These are phyloP conservation scores for Datisca glomerata DNA, from an alignment of 306 rosid genomes.

Conservation along the genomic window DNA sequence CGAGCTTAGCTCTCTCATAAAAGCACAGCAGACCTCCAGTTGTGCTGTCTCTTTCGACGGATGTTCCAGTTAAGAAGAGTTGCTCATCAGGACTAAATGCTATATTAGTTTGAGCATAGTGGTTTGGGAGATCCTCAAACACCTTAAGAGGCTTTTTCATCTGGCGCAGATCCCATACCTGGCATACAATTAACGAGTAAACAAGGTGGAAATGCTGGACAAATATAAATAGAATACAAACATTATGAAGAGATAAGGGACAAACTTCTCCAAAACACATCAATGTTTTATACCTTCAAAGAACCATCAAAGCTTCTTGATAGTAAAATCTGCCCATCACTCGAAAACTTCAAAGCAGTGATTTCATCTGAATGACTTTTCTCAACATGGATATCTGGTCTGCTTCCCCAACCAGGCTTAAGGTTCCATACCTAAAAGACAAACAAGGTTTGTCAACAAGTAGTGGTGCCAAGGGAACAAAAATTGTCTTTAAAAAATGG, in stretches of 20 bases:
- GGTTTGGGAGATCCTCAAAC: constrained; percentile 71
- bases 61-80: constrained; percentile 85
- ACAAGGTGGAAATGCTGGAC: constrained; percentile 5
- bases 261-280: too few species aligned
- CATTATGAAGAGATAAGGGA: constrained; percentile 1
- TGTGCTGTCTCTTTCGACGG: constrained; percentile 71
- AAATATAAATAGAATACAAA: not conserved
- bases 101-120: constrained; percentile 85
- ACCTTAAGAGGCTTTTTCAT: constrained; percentile 58
- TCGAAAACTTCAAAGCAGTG: constrained; percentile 64
- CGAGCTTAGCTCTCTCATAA: constrained; percentile 61
- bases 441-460: constrained; percentile 2
- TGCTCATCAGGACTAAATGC: constrained; percentile 86
- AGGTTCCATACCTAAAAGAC: constrained; percentile 61
- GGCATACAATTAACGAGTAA: constrained; percentile 14
- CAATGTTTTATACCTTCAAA: constrained; percentile 41
- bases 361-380: constrained; percentile 72
- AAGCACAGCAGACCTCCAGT: constrained; percentile 82
- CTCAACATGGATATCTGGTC: constrained; percentile 66
- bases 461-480: not conserved
- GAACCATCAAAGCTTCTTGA: constrained; percentile 85
- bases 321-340: constrained; percentile 55
- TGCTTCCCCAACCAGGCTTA: constrained; percentile 96
- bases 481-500: constrained; percentile 1
- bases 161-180: constrained; percentile 97